phyloP scores from a whole-genome alignment of 257 asterid species.

The Nicotiana otophora region DNA sequence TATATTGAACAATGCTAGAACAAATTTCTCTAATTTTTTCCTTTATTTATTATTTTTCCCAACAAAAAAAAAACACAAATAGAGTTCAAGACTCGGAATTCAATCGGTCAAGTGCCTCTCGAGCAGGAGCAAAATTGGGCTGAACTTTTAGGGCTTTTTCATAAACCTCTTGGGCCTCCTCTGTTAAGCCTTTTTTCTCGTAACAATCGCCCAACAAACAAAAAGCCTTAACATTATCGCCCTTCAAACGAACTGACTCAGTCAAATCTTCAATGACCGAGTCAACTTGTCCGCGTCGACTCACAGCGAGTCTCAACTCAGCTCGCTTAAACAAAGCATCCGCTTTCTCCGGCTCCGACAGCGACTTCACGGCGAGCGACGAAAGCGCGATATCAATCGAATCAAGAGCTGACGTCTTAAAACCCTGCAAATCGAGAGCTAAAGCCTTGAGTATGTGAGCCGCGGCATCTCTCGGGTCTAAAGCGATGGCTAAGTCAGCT shows the following conservation, averaged over 20 bases:
- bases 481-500: conserved; percentile 55
- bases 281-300: conserved; percentile 30
- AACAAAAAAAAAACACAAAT: too few species aligned
- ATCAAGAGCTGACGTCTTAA: conserved; percentile 54
- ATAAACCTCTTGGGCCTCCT: conserved; percentile 45
- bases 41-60: too few species aligned
- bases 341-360: conserved; percentile 45
- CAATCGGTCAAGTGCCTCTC: conserved; percentile 40
- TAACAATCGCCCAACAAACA: conserved; percentile 58
- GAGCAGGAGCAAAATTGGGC: conserved; percentile 36
- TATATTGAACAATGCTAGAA: too few species aligned
- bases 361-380: conserved; percentile 39
- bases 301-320: conserved; percentile 37
- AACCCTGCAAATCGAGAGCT: conserved; percentile 58
- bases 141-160: conserved; percentile 34
- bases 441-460: conserved; percentile 63
- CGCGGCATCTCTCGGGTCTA: conserved; percentile 62
- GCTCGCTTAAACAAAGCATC: conserved; percentile 70
- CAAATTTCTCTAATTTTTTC: too few species aligned
- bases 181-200: conserved; percentile 47
- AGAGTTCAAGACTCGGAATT: conserved; percentile 5
- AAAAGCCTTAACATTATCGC: conserved; percentile 39
- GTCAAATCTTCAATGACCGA: conserved; percentile 48
- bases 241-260: conserved; percentile 42
- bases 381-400: conserved; percentile 64